phyloP scores from a whole-genome alignment of 2,329 filamentous ascomycete genomes.

The Diaporthe sp. region DNA sequence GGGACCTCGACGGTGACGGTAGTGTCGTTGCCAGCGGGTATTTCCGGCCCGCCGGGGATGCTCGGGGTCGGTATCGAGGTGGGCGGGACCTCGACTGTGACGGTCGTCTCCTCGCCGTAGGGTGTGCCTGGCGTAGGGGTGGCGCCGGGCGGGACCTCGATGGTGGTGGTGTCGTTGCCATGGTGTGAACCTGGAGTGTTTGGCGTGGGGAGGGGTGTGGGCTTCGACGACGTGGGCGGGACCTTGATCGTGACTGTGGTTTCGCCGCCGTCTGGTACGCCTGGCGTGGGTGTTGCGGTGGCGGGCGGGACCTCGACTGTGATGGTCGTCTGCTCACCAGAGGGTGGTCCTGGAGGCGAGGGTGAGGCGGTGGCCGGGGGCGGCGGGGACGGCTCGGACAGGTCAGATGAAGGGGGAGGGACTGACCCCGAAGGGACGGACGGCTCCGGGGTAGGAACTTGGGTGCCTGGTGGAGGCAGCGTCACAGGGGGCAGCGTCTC shows the following conservation, averaged over 20 bases:
- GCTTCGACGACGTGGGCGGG: not conserved
- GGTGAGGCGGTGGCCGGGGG: not conserved
- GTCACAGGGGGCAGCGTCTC: not conserved
- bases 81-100: not conserved
- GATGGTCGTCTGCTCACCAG: not conserved
- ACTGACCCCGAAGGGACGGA: not conserved
- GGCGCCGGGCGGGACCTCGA: too few relatives aligned
- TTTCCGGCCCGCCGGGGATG: not conserved
- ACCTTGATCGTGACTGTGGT: not conserved
- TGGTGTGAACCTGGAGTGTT: not conserved
- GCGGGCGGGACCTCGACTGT: not conserved
- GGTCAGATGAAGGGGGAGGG: not conserved
- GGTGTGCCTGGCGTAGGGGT: not conserved
- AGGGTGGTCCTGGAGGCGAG: not conserved
- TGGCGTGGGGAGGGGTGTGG: not conserved
- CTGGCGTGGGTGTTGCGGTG: not conserved
- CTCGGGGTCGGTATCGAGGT: not conserved
- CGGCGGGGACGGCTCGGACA: not conserved
- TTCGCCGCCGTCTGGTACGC: not conserved
- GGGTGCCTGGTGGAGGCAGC: not conserved
- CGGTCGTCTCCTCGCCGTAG: not conserved
- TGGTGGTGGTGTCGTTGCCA: not conserved
- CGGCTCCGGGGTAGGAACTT: conserved; percentile 1
- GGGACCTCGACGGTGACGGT: not conserved
- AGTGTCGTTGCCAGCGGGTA: not conserved